Evolutionary conservation across 2,329 filamentous ascomycete genomes (phyloP), one percentile per base, ranked within the genome.

Genomic region (Didymella keratinophila): DNA sequence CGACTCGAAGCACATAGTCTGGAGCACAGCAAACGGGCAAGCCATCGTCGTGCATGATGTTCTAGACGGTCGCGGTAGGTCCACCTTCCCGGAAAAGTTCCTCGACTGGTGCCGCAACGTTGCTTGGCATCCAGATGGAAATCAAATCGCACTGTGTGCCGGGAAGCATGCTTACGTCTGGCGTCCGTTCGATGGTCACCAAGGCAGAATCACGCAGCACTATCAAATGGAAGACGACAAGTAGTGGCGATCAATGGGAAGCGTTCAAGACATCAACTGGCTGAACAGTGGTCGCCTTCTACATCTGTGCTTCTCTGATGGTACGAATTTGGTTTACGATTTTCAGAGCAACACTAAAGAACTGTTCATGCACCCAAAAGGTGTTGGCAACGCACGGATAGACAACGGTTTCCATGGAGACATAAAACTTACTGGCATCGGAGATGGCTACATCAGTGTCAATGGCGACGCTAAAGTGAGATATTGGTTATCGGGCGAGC

Each of bases 301-400:
- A 1, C 52, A 44, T 18, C 20, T 74, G 4, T 21, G 58, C 8
- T 61, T 63, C 12, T 57, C 51, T 2, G 71, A 73, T 4, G 66
- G 71, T 4, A 66, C 65, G 0, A 64, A 50, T 2, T 45, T 74
- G 1, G 53, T 73, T 2, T 75, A 71, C 51, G 61, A 73, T 25
- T 60, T 51, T 1, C 34, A 64, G 10, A 65, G 47, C 10, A 73
- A 73, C 36, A 37, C 61, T 3, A 73, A 75, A 45, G 70, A 74
- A 53, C 37, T 72, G 8, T 71, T 72, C 34, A 61, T 56, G 45
- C 65, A 65, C n/a, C 52, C 64, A 5, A 55, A 52, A 16, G 66
- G 68, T 9, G 39, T 50, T 10, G 16, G 52, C 3, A 50, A 34
- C 27, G 43, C 45, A 2, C 65, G 54, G 30, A 53, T 64, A 7